Evolutionary conservation across 2,329 filamentous ascomycete genomes (phyloP).

Genomic region (Calonectria leucothoes): DNA sequence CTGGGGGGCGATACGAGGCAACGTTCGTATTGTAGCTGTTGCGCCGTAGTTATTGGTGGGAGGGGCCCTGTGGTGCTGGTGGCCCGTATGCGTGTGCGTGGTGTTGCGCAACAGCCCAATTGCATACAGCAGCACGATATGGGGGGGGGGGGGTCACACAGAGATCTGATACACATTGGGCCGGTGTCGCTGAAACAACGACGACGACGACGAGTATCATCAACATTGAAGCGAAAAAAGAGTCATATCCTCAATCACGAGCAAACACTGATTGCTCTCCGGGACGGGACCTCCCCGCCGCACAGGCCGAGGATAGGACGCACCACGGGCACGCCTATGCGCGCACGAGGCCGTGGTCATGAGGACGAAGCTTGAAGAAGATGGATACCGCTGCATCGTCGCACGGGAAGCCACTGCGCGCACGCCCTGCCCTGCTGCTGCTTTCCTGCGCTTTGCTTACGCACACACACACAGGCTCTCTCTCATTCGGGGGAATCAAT

Average conservation of each 20-base stretch:
- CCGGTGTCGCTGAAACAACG: not conserved
- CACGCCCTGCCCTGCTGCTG: not conserved
- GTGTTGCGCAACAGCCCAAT: not conserved
- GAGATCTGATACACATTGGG: not conserved
- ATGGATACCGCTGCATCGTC: not conserved
- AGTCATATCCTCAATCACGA: not conserved
- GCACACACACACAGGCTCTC: not conserved
- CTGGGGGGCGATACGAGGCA: not conserved
- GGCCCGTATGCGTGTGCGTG: not conserved
- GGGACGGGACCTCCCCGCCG: not conserved
- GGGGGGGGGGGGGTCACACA: not conserved
- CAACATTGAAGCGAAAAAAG: not conserved
- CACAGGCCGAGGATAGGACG: not conserved
- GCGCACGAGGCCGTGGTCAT: conserved; percentile 4
- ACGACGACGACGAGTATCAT: not conserved
- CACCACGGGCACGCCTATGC: not conserved
- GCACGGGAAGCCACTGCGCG: not conserved
- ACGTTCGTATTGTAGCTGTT: not conserved
- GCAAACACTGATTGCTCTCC: not conserved
- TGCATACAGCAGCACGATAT: not conserved
- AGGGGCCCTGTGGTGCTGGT: not conserved
- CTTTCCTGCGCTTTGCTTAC: too few species aligned
- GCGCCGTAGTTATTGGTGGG: not conserved
- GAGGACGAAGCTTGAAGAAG: not conserved
- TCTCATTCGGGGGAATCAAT: not conserved